A percentile compares a stretch with the other conserved stretches of the same genome.
Conservation (phyloP, 768 basidiomycete genomes). For the Suillus paluster region DNA sequence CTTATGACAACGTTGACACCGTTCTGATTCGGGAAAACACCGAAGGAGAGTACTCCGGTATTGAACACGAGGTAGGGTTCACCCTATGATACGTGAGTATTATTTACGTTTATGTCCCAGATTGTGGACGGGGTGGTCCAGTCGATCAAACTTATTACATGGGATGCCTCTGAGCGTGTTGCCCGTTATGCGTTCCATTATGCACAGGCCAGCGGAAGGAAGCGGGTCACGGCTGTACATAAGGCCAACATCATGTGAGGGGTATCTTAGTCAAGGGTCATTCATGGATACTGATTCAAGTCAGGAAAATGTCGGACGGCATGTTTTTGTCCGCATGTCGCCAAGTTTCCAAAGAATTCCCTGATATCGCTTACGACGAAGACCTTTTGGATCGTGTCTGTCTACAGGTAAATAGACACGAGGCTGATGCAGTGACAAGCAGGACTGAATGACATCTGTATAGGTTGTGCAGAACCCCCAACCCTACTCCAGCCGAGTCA, state of each 20-base stretch:
- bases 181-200: slow-evolving; percentile 99
- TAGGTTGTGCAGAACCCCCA: slow-evolving; percentile 91
- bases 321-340: slow-evolving; percentile 99
- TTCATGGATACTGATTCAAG: slow-evolving; percentile 18
- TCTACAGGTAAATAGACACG: slow-evolving; percentile 62
- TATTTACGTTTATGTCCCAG: slow-evolving; percentile 43
- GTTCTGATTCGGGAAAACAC: slow-evolving; percentile 99
- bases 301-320: slow-evolving; percentile 99
- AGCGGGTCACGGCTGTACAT: slow-evolving; percentile 97
- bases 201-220: slow-evolving; percentile 84
- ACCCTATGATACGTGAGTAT: slow-evolving; percentile 6
- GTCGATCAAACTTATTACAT: slow-evolving; percentile 99
- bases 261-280: background rate
- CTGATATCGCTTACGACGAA: slow-evolving; percentile 92
- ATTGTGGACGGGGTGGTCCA: slow-evolving; percentile 98
- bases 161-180: slow-evolving; percentile 98
- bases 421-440: background rate
- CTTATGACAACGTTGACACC: slow-evolving; percentile 97
- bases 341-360: slow-evolving; percentile 94
- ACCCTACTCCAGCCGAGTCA: slow-evolving; percentile 94
- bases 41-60: slow-evolving; percentile 99
- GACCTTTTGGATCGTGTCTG: slow-evolving; percentile 97
- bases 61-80: slow-evolving; percentile 89
- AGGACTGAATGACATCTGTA: background rate
- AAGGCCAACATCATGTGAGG: slow-evolving; percentile 99